Base-by-base conservation (phyloP, 2,329 filamentous ascomycete genomes). In the Aspergillus unguis region DNA sequence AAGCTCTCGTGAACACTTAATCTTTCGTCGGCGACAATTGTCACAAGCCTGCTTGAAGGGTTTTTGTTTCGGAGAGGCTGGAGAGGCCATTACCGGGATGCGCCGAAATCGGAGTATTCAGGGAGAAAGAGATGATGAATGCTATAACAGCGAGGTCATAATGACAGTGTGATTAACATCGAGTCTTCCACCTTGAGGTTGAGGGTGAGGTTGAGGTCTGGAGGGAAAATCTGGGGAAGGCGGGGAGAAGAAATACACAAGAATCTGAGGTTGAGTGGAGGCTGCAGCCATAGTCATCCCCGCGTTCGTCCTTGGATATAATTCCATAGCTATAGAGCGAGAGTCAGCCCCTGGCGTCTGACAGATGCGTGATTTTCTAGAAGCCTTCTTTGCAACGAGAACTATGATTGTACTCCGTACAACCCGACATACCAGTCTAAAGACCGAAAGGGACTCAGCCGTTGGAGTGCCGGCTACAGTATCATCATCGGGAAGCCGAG, bases 11-110 rank as follows among this genome's bases (percentile, higher is more conserved):
- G 65, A 66, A 52, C 73, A 75, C 63, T 72, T 75, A 50, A 75
- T 71, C 52, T 75, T 75, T 43, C 72, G 69, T 11, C 66, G 63
- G 29, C 72, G 67, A 61, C 73, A 75, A 49, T 72, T 72, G 49
- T 73, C 70, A 53, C 71, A 73, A 42, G 71, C 69, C 57, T 73
- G 70, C 52, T 71, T 72, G 26, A 54, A 52, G 26, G 62, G 45
- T 41, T 64, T 62, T 37, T 61, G 60, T 52, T 58, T 56, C 29
- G 57, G 50, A 31, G 57, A 47, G 42, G 35, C 48, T 43, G 50
- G 49, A 25, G 57, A 57, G 52, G 64, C 56, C 63, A 69, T 69
- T 40, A 44, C 54, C 43, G 33, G 42, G 36, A 10, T 33, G 41
- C 10, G 23, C 41, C 28, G 32, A 8, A 29, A 29, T n/a, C 28